Evolutionary conservation across 2,329 filamentous ascomycete genomes (phyloP).

Genomic region (Karstenula rhodostoma): DNA sequence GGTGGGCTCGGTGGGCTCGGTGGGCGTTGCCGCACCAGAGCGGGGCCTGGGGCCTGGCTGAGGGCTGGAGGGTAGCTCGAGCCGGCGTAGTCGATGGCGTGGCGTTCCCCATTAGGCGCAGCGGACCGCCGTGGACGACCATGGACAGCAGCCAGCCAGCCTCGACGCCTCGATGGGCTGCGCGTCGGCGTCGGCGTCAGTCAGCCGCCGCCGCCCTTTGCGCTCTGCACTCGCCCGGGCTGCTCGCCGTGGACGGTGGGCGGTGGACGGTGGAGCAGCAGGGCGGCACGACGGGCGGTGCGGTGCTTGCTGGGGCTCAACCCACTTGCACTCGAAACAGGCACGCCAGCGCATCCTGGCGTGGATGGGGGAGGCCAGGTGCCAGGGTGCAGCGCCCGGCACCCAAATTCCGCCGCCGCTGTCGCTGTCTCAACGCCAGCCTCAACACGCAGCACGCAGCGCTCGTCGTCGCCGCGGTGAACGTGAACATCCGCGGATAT

Average conservation of each 20-base stretch:
- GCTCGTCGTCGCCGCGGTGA: constrained; percentile 23
- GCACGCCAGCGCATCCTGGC: constrained; percentile 38
- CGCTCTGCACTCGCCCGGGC: background rate
- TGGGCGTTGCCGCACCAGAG: constrained; percentile 19
- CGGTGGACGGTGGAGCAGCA: background rate
- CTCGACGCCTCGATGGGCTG: background rate
- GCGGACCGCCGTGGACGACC: constrained; percentile 40
- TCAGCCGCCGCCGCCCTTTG: constrained; percentile 24
- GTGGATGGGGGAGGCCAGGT: constrained; percentile 22
- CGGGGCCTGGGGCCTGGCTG: constrained; percentile 16
- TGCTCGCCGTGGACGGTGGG: constrained; percentile 11
- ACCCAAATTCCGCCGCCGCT: constrained; percentile 40
- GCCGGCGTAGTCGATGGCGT: constrained; percentile 21
- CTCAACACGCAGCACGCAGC: no score
- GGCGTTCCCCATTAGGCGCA: constrained; percentile 15
- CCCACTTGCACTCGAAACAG: constrained; percentile 32
- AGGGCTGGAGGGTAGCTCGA: constrained; percentile 11
- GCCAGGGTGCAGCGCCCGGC: constrained; percentile 31
- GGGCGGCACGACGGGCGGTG: constrained; percentile 17
- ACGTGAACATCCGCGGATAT: background rate
- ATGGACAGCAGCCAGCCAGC: constrained; percentile 32
- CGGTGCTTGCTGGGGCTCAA: constrained; percentile 15
- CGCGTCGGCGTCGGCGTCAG: constrained; percentile 23
- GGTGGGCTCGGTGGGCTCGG: constrained; percentile 13
- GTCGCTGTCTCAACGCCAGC: constrained; percentile 34